Evolutionary conservation across 768 basidiomycete genomes (phyloP).

Genomic region (Cantharellus anzutake): DNA sequence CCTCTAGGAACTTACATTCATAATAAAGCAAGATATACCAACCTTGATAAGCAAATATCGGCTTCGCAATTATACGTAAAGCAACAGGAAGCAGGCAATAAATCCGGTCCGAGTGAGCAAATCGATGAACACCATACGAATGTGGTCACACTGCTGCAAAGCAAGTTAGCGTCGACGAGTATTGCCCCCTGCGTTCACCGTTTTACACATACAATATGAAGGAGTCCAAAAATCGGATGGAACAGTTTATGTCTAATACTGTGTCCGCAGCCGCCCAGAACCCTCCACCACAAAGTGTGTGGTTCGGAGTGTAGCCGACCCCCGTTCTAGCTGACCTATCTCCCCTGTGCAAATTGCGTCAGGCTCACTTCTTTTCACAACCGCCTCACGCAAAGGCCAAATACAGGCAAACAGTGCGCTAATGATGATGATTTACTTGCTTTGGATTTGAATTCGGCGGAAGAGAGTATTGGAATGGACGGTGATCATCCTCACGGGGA

Average conservation of each 20-base stretch:
- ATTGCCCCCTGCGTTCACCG: slow-evolving; percentile 79
- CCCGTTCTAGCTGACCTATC: no score
- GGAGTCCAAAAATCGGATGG: slow-evolving; percentile 87
- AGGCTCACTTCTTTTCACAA: slow-evolving; percentile 66
- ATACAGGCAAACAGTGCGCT: slow-evolving; percentile 57
- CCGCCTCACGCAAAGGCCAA: slow-evolving; percentile 24
- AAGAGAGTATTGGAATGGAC: slow-evolving; percentile 34
- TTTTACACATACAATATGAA: slow-evolving; percentile 75
- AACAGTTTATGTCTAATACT: slow-evolving; percentile 93
- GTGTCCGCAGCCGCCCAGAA: slow-evolving; percentile 56
- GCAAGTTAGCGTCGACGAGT: slow-evolving; percentile 88
- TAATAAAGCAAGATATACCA: slow-evolving; percentile 99
- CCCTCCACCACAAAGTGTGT: slow-evolving; percentile 66
- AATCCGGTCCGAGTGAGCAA: slow-evolving; percentile 52
- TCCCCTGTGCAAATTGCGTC: slow-evolving; percentile 4
- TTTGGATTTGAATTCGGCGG: slow-evolving; percentile 68
- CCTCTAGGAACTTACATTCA: slow-evolving; percentile 80
- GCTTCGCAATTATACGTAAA: slow-evolving; percentile 59
- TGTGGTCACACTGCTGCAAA: slow-evolving; percentile 93
- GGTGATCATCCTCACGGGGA: slow-evolving; percentile 15
- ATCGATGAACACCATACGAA: slow-evolving; percentile 93
- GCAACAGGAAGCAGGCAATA: slow-evolving; percentile 15
- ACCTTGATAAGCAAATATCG: slow-evolving; percentile 91
- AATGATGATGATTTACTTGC: slow-evolving; percentile 73
- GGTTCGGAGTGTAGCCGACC: no score